Base-by-base conservation (phyloP, 2,329 filamentous ascomycete genomes). In the Penicillium verrucosum region DNA sequence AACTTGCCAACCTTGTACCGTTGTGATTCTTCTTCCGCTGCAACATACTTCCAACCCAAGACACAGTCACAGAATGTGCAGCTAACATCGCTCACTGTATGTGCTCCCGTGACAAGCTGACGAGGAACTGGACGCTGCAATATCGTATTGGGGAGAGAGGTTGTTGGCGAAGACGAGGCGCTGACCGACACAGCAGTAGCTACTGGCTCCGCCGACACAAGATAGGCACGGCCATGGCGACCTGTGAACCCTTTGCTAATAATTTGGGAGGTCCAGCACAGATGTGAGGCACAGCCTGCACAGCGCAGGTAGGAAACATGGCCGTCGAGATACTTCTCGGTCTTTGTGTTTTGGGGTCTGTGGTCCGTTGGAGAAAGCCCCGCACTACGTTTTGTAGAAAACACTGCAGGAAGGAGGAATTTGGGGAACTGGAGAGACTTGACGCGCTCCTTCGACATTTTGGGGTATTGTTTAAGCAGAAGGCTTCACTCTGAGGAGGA, bases 1-100 rank as follows among this genome's bases (percentile, higher is more conserved):
- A 83, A 87, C 66, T 86, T 87, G n/a, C 85, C 85, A 2, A 87
- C 81, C 66, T 87, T 87, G 65, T 87, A 87, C 54, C 78, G 75
- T 70, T 87, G 85, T 11, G 71, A 75, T 57, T 86, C 83, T 61
- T 87, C 83, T 57, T 84, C 82, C 0, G 85, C 85, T 21, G 79
- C 77, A 25, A 87, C 79, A 65, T 87, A 87, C 69, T 87, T 87
- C 85, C 85, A 87, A 2, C 85, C 85, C 21, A 87, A 65, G 36
- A 84, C 77, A 52, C 68, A 79, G 2, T 80, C 82, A 60, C 85
- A 87, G 45, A 78, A 76, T 4, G 75, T 70, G 64, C 85, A 87
- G 60, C 74, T 80, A 42, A 87, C 80, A 58, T 87, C 85, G 54
- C 78, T 78, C 7, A 87, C 85, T 0, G 82, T 86, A 62, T 87